These are phyloP conservation scores for Torrubiella hemipterigena DNA, from an alignment of 2,329 filamentous ascomycete genomes.

Conservation along the genomic window DNA sequence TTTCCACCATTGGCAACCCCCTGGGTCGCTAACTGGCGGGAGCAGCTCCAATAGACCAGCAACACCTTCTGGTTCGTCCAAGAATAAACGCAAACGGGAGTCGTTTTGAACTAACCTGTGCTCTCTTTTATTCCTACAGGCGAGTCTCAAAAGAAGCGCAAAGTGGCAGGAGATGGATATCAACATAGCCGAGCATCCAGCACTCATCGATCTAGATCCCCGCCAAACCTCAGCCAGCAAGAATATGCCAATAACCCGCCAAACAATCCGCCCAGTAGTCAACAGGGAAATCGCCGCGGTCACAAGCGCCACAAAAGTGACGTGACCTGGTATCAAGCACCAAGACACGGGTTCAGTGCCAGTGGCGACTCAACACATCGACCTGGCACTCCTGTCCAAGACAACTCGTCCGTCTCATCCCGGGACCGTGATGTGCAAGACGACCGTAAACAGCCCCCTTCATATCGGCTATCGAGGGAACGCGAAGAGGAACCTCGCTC, in stretches of 20 bases:
- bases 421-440: slow-evolving; percentile 4
- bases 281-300: too few relatives aligned
- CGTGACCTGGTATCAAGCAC: slow-evolving; percentile 20
- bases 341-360: slow-evolving; percentile 9
- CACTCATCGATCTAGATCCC: slow-evolving; percentile 19
- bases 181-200: slow-evolving; percentile 26
- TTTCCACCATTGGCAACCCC: slow-evolving; percentile 90
- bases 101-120: slow-evolving; percentile 26
- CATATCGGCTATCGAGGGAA: background rate
- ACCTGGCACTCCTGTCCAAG: slow-evolving; percentile 3
- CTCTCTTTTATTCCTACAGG: slow-evolving; percentile 46
- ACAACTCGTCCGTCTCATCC: slow-evolving; percentile 6
- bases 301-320: slow-evolving; percentile 25
- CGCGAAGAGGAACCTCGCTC: background rate
- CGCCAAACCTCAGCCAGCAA: slow-evolving; percentile 16
- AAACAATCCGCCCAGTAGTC: too few relatives aligned
- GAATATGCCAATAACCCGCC: slow-evolving; percentile 13
- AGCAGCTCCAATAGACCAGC: slow-evolving; percentile 52
- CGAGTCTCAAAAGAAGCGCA: slow-evolving; percentile 77
- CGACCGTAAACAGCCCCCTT: background rate
- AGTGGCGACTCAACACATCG: slow-evolving; percentile 1
- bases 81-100: slow-evolving; percentile 34
- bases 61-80: slow-evolving; percentile 64
- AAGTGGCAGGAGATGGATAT: slow-evolving; percentile 32
- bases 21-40: slow-evolving; percentile 48